Evolutionary conservation across 257 asterid genomes (phyloP).

Genomic region (Nyctanthes arbortristis): DNA sequence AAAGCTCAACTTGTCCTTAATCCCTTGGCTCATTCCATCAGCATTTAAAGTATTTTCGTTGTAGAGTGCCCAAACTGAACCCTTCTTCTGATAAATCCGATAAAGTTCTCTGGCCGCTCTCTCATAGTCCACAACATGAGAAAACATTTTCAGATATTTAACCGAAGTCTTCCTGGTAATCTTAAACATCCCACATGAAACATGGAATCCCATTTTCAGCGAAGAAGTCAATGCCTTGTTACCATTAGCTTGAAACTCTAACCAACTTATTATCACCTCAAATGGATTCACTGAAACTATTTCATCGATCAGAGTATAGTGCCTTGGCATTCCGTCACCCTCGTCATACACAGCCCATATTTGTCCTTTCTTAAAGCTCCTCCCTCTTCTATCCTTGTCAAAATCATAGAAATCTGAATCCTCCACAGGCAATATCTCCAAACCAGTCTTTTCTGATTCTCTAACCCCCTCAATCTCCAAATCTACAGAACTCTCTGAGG

Average conservation of each 20-base stretch:
- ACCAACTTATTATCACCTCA: conserved; percentile 63
- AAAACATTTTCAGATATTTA: conserved; percentile 59
- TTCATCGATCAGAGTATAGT: conserved; percentile 71
- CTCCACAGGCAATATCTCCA: conserved; percentile 52
- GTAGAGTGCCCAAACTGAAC: conserved; percentile 85
- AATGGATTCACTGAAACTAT: conserved; percentile 67
- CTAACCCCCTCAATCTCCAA: conserved; percentile 33
- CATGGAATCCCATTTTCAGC: conserved; percentile 42
- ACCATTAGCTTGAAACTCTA: conserved; percentile 46
- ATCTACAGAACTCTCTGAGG: conserved; percentile 20
- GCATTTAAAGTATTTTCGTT: conserved; percentile 20
- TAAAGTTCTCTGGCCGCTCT: conserved; percentile 72
- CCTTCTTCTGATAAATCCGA: conserved; percentile 74
- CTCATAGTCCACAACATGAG: conserved; percentile 69
- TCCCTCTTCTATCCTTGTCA: conserved; percentile 65
- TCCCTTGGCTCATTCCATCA: conserved; percentile 27
- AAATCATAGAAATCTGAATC: conserved; percentile 74
- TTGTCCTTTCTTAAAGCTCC: conserved; percentile 81
- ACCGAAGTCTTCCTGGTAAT: conserved; percentile 48
- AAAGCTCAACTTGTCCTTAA: conserved; percentile 34
- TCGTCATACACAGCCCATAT: conserved; percentile 92
- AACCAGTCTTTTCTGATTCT: conserved; percentile 27
- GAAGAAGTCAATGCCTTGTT: conserved; percentile 39
- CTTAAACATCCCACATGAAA: conserved; percentile 77
- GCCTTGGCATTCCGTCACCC: conserved; percentile 79